Evolutionary conservation across 768 basidiomycete genomes (phyloP), one percentile per base, ranked within the genome.

Genomic region (Lactarius sp.): DNA sequence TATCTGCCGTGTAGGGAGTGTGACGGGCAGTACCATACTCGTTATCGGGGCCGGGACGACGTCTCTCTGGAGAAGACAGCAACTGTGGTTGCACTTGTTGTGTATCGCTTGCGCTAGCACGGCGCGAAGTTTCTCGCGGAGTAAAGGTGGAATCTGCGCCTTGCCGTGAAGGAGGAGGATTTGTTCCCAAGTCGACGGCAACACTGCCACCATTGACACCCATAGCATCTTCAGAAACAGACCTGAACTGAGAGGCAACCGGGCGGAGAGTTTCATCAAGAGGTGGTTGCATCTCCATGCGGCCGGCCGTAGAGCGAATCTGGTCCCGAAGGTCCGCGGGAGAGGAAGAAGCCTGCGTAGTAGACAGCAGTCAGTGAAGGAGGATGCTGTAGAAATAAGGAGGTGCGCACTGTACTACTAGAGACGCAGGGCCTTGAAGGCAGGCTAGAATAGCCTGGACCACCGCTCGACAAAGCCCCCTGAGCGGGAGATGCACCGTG

Each of bases 1-100:
- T 75, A 59, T 65, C 71, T 60, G 71, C 68, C n/a, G 27, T 54
- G 18, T 55, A 71, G 69, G 66, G 71, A 68, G 56, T 70, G 69
- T 18, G 70, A 69, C 33, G 71, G 68, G 22, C 67, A 67, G n/a
- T 68, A 63, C 52, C 37, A 13, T 22, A 27, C 22, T 60, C 57
- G 33, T 41, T 49, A 5, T 55, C 63, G 14, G 70, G 54, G 65
- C 73, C 71, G 37, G 41, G 49, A 50, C 55, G 41, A 20, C 53
- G 63, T 36, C 58, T 60, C 33, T 64, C 63, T 6, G 59, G 54
- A 36, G 63, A 64, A 36, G 58, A 44, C 27, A 41, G 47, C 8
- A 55, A 31, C 31, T 64, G 59, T 12, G 44, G 31, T 12, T 46
- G 53, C 9, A 16, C 27, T 37, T 47, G 53, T 46, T 60, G 59